Base-by-base conservation (phyloP, 2,329 filamentous ascomycete species). In the Raffaelea albimanens region DNA sequence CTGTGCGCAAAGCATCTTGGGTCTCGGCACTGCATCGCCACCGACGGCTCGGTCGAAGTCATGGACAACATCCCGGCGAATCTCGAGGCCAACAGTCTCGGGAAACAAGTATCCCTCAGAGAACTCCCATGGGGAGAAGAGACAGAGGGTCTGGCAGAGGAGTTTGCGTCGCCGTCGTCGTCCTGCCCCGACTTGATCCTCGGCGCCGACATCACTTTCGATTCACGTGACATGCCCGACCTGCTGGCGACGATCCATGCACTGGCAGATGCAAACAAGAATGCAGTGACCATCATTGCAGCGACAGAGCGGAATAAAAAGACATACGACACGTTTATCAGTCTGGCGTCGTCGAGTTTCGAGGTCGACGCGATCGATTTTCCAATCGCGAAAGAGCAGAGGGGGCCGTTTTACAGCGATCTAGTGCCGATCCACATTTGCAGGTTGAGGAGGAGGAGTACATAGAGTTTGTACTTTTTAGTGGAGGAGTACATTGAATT, bases 121-220 rank as follows among this genome's bases (percentile, higher is more conserved):
- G 71, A 81, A 3, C 59, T 87, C 29, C 73, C 72, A 60, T 87
- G 83, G 83, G 83, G 83, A 1, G 68, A 75, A 51, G 72, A 73
- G 0, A 60, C 82, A 51, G 72, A 73, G 0, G 60, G 82, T 4
- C 62, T 78, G 43, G 76, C 74, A 4, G 76, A 72, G 0, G 81
- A 82, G 60, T n/a, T n/a, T 19, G 73, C 80, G 46, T n/a, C n/a
- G 58, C 75, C 74, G 71, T 72, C 53, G 66, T n/a, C n/a, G n/a
- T n/a, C 65, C 19, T 69, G 68, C 18, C 20, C 79, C 40, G 82
- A 90, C 60, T 63, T 87, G 4, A 73, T 90, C 2, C 63, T 91
- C 23, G 87, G 85, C 4, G 84, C 86, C 31, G 86, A 91, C 60
- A 76, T 91, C 63, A 90, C 83, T 1, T 91, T 90, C 62, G 85